Evolutionary conservation across 257 asterid species (phyloP).

Genomic region (Voacanga thouarsii): DNA sequence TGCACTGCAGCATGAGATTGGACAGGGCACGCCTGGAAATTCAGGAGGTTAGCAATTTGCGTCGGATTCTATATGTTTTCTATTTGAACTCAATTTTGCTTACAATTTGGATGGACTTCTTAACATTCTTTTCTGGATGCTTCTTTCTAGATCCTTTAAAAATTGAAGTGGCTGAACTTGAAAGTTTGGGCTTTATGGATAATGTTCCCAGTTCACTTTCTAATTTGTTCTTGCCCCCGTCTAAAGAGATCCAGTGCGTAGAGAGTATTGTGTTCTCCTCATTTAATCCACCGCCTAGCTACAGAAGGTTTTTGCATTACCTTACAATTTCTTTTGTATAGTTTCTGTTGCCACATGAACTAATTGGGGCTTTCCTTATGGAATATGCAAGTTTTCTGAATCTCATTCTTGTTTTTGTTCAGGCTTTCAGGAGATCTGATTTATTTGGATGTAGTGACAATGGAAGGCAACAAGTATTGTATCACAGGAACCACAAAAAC

Average conservation of each 20-base stretch:
- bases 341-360: not conserved
- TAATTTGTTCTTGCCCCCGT: constrained; percentile 57
- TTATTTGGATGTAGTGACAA: constrained; percentile 81
- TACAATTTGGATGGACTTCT: constrained; percentile 4
- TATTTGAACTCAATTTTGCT: constrained; percentile 10
- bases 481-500: constrained; percentile 81
- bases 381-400: constrained; percentile 21
- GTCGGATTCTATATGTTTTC: not conserved
- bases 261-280: constrained; percentile 88
- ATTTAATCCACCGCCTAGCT: constrained; percentile 94
- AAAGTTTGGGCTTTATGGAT: constrained; percentile 69
- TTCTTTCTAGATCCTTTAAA: constrained; percentile 58
- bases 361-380: constrained; percentile 1
- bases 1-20: constrained; percentile 70
- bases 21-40: constrained; percentile 44
- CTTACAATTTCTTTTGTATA: not conserved
- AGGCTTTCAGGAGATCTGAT: constrained; percentile 96
- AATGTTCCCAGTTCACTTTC: constrained; percentile 62
- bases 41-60: constrained; percentile 46
- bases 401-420: constrained; percentile 28
- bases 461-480: constrained; percentile 85
- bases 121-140: constrained; percentile 24
- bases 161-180: constrained; percentile 76
- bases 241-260: constrained; percentile 74
- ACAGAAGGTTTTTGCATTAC: constrained; percentile 67